phyloP scores from a whole-genome alignment of 257 asterid species.

The Solanum piurae region DNA sequence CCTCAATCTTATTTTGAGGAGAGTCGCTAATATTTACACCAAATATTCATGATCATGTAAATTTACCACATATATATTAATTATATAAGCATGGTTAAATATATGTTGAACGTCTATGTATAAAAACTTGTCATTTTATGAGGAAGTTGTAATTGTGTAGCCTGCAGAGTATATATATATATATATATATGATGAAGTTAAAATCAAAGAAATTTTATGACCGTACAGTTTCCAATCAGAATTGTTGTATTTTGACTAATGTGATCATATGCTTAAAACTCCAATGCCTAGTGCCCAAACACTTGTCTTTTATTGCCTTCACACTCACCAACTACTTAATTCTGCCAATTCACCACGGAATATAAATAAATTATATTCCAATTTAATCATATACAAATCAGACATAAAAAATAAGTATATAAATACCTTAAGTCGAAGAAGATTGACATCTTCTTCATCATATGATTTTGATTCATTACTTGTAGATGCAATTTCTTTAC shows the following conservation, averaged over 20 bases:
- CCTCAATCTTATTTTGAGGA: too few species aligned
- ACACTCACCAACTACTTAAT: too few species aligned
- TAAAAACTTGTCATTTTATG: not conserved
- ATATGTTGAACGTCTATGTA: not conserved
- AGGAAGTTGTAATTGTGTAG: not conserved
- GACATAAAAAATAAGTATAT: too few species aligned
- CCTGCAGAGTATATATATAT: not conserved
- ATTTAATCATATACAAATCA: too few species aligned
- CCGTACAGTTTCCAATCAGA: not conserved
- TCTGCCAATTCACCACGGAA: too few species aligned
- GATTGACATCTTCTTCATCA: too few species aligned
- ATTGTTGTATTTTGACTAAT: not conserved
- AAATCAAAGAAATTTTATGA: not conserved
- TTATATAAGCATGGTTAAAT: not conserved
- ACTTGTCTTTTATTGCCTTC: too few species aligned
- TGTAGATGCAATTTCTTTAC: too few species aligned
- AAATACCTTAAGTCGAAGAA: too few species aligned
- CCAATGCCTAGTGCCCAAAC: not conserved
- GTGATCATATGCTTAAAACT: not conserved
- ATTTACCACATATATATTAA: too few species aligned
- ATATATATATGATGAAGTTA: not conserved
- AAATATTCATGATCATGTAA: not conserved
- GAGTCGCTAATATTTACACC: not conserved
- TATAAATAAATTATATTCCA: too few species aligned
- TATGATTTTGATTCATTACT: too few species aligned